These are phyloP conservation scores for Ceratocystis papillata DNA, from an alignment of 2,329 filamentous ascomycete species.

Conservation along the genomic window DNA sequence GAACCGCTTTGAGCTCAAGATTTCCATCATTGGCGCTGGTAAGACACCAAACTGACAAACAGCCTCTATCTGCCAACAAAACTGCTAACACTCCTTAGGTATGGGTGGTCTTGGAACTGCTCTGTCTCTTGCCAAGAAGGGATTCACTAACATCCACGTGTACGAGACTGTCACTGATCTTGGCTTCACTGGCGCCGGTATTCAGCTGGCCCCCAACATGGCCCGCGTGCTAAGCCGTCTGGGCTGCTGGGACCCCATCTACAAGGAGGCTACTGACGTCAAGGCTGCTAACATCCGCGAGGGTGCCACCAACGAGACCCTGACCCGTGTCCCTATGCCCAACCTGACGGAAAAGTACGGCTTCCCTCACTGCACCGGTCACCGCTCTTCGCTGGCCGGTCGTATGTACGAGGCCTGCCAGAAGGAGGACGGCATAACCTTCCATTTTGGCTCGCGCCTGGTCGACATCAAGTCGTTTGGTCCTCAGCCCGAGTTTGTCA, in stretches of 20 bases:
- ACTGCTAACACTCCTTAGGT: constrained; percentile 36
- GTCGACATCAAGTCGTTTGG: constrained; percentile 48
- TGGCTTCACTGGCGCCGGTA: constrained; percentile 74
- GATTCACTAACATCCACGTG: constrained; percentile 61
- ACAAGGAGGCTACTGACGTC: constrained; percentile 58
- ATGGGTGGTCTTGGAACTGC: constrained; percentile 69
- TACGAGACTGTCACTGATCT: constrained; percentile 63
- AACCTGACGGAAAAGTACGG: constrained; percentile 58
- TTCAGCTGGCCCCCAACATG: constrained; percentile 76
- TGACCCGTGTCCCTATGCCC: constrained; percentile 58
- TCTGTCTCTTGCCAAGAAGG: constrained; percentile 62
- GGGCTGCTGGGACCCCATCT: constrained; percentile 62
- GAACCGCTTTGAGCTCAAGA: constrained; percentile 31
- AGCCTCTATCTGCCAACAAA: not conserved
- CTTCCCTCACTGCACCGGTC: constrained; percentile 70
- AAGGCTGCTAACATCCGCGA: constrained; percentile 63
- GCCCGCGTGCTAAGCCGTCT: constrained; percentile 61
- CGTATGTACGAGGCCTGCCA: constrained; percentile 61
- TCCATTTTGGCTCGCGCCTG: constrained; percentile 54
- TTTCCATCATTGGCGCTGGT: constrained; percentile 46
- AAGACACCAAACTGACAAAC: constrained; percentile 17
- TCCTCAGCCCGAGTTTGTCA: constrained; percentile 49
- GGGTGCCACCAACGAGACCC: constrained; percentile 56
- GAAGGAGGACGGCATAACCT: constrained; percentile 50
- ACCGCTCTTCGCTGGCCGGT: constrained; percentile 60